Conservation (phyloP, 257 asterid genomes). For the Solanum raphanifolium region DNA sequence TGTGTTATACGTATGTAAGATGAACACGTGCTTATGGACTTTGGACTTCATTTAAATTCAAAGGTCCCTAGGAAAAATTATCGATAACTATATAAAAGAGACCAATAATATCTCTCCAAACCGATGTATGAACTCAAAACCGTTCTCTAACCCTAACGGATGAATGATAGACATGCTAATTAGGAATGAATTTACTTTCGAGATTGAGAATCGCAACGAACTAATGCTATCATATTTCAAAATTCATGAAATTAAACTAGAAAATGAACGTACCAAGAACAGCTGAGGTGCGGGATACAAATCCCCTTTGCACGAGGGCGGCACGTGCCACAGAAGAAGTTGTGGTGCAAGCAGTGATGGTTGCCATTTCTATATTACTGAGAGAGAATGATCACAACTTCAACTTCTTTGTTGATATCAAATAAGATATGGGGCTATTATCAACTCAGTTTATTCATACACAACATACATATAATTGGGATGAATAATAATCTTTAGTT, state of each 20-base stretch:
- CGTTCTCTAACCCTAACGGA: neutral
- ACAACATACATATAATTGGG: neutral
- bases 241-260: neutral
- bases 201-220: neutral
- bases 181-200: neutral
- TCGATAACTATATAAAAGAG: neutral
- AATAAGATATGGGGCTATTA: neutral
- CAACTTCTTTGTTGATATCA: neutral
- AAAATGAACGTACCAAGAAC: constrained; percentile 30
- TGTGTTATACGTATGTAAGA: neutral
- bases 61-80: neutral
- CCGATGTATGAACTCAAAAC: neutral
- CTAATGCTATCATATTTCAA: no score
- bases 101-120: neutral
- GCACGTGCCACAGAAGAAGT: constrained; percentile 50
- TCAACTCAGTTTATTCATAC: neutral
- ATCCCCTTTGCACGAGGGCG: constrained; percentile 40
- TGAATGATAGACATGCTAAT: neutral
- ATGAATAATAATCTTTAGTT: neutral
- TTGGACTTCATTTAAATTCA: neutral
- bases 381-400: neutral
- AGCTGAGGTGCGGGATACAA: constrained; percentile 22
- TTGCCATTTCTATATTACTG: neutral
- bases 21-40: neutral
- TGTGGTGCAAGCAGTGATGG: constrained; percentile 58